Evolutionary conservation across 768 basidiomycete genomes (phyloP), one percentile per base, ranked within the genome.

Genomic region (Hypholoma fasciculare): DNA sequence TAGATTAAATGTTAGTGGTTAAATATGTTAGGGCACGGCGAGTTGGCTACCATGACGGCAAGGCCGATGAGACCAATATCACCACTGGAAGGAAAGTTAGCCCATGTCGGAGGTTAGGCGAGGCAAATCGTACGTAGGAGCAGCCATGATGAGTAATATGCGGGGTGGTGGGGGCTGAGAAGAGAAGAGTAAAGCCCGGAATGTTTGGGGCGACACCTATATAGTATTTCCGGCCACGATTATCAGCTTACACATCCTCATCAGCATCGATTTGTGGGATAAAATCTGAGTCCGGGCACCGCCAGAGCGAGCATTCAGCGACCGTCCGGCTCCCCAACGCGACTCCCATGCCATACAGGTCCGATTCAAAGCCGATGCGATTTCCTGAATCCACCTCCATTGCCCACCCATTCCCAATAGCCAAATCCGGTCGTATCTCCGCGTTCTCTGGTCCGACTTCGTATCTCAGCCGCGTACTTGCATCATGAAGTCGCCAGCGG

Each of bases 61-160:
- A 98, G 82, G 81, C 95, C 95, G 79, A 97, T 97, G 75, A 97
- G 92, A 74, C 95, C 95, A 76, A 97, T 95, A 78, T 98, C 96
- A 78, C 93, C 94, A 71, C 94, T 96, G 69, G 43, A 65, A 52
- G 57, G 52, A 62, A 61, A 52, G 65, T 52, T 26, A 46, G 52
- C 52, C 37, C 23, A 26, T 27, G 46, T 49, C n/a, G 42, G 55
- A 17, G 51, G 53, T 47, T 34, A 44, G 49, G 44, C 36, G 49
- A 69, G 68, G 54, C 49, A 56, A 43, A 46, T 40, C 49, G 34
- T 42, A 72, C 73, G 69, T 70, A 60, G 76, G 73, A 71, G 83
- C 86, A 63, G 74, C 85, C 83, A 70, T 76, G 66, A 60, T 71
- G 6, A 66, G 67, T 64, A 71, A 64, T 72, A 63, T 66, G 66